phyloP scores from a whole-genome alignment of 1,284 basidiomycete genomes.

The Rhodotorula sp. region DNA sequence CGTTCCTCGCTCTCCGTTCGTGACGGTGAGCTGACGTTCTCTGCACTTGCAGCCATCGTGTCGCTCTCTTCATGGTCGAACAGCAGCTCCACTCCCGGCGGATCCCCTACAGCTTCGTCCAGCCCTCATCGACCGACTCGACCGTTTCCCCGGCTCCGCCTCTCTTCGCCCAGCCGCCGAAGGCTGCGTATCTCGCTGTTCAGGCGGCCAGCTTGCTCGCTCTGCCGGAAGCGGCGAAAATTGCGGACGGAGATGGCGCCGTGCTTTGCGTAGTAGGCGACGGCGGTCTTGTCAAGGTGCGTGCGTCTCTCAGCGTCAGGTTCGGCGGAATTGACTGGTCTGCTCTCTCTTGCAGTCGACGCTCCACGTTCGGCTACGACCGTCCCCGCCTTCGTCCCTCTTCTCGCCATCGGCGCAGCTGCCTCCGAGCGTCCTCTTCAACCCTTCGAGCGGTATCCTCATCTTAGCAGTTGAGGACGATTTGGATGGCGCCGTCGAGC shows the following conservation, averaged over 20 bases:
- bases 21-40: slow-evolving; percentile 4
- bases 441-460: slow-evolving; percentile 3
- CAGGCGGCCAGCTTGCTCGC: neutral
- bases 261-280: slow-evolving; percentile 8
- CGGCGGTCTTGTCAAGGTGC: slow-evolving; percentile 9
- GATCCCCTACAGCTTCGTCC: slow-evolving; percentile 60
- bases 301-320: too few relatives aligned
- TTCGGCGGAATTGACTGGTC: neutral
- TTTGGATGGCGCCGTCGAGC: neutral
- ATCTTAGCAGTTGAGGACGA: slow-evolving; percentile 11
- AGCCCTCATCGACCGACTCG: neutral
- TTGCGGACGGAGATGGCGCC: slow-evolving; percentile 9
- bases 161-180: neutral
- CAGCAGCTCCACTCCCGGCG: slow-evolving; percentile 75
- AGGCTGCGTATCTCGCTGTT: neutral
- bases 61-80: slow-evolving; percentile 84
- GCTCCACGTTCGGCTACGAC: slow-evolving; percentile 19
- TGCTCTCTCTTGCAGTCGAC: slow-evolving; percentile 3
- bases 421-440: slow-evolving; percentile 8
- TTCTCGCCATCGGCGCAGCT: neutral
- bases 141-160: slow-evolving; percentile 6
- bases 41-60: slow-evolving; percentile 64
- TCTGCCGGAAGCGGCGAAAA: neutral
- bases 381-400: neutral
- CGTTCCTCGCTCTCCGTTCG: neutral